Conservation (phyloP, 306 rosid genomes). For the Senna tora region DNA sequence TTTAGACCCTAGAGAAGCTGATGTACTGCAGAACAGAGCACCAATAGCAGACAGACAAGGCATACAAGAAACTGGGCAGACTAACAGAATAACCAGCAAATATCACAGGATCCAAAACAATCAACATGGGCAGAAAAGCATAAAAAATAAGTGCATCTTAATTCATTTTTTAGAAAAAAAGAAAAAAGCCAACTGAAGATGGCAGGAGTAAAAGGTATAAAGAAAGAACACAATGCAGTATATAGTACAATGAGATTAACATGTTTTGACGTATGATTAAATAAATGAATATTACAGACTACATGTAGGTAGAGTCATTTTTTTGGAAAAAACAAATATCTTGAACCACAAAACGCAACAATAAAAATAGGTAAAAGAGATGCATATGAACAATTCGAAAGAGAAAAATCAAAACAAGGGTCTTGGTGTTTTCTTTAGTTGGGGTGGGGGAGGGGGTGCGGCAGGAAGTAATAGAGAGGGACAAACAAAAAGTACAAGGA, state of each 20-base stretch:
- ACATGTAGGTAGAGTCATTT: neutral
- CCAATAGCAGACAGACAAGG: constrained; percentile 2
- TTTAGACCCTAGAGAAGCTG: too few species aligned
- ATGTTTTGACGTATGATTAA: constrained; percentile 6
- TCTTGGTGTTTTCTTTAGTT: neutral
- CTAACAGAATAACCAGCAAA: constrained; percentile 18
- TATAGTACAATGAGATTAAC: neutral
- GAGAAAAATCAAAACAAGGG: neutral
- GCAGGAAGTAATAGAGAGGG: neutral
- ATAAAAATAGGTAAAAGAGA: neutral
- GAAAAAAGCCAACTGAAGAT: constrained; percentile 25
- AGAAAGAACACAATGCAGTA: too few species aligned
- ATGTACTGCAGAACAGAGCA: neutral
- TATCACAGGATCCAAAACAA: constrained; percentile 16
- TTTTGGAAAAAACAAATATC: neutral
- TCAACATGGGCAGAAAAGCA: neutral
- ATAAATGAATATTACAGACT: constrained; percentile 10
- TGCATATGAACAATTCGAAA: neutral
- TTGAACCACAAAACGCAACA: constrained; percentile 23
- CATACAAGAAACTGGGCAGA: neutral
- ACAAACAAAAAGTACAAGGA: neutral
- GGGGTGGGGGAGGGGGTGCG: too few species aligned
- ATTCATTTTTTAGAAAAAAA: constrained; percentile 16
- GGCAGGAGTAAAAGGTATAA: neutral
- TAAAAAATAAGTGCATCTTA: constrained; percentile 5